These are phyloP conservation scores for Ogataea allantospora DNA, from an alignment of 805 yeast species.

Conservation along the genomic window DNA sequence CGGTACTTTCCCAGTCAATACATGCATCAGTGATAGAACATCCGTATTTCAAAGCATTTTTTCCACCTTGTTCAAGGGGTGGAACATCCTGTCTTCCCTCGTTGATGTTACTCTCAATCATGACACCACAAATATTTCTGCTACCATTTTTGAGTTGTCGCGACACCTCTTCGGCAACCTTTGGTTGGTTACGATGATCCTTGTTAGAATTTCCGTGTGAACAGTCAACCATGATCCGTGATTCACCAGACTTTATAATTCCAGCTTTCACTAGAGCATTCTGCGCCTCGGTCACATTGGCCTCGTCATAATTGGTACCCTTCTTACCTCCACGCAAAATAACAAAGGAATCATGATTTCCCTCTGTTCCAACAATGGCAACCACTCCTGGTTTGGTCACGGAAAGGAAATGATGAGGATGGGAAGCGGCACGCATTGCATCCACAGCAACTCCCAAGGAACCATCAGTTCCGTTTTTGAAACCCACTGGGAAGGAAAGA, in stretches of 20 bases:
- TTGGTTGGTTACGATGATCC: conserved; percentile 90
- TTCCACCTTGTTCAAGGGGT: conserved; percentile 63
- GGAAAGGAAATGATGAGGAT: conserved; percentile 90
- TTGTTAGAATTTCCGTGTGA: conserved; percentile 95
- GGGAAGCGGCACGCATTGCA: conserved; percentile 88
- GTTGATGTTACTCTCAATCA: conserved; percentile 90
- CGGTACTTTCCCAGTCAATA: conserved; percentile 87
- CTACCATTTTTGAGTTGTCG: conserved; percentile 79
- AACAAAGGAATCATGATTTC: conserved; percentile 86
- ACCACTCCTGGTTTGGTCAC: conserved; percentile 96
- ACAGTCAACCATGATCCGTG: conserved; percentile 93
- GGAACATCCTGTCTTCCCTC: conserved; percentile 95
- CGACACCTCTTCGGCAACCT: conserved; percentile 74
- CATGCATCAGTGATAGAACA: conserved; percentile 98
- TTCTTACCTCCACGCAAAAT: conserved; percentile 94
- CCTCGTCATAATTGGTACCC: conserved; percentile 86
- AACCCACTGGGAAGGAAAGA: conserved; percentile 95
- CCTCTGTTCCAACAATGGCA: conserved; percentile 94
- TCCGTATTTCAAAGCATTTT: conserved; percentile 78
- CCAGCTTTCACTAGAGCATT: conserved; percentile 51
- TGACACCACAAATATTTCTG: conserved; percentile 79
- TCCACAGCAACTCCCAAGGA: conserved; percentile 91
- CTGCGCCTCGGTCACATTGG: conserved; percentile 66
- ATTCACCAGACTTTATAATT: conserved; percentile 36
- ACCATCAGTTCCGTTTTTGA: conserved; percentile 98